These are phyloP conservation scores for Nicotiana tabacum DNA, from an alignment of 257 asterid genomes.

Conservation along the genomic window DNA sequence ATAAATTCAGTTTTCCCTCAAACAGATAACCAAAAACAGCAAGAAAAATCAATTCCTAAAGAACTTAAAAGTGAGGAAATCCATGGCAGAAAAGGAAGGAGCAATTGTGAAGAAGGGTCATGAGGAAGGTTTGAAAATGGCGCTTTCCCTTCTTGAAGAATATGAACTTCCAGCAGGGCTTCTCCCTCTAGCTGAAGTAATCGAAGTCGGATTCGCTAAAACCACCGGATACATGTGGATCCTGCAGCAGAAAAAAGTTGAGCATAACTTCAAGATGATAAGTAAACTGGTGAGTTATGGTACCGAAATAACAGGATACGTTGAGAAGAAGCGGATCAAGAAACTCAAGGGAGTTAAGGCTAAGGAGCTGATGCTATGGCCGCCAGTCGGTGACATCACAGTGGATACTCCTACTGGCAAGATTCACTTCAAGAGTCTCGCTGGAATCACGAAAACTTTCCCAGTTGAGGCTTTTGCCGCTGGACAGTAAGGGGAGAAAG, in stretches of 20 bases:
- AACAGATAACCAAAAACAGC: background rate
- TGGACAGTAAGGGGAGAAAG: conserved; percentile 35
- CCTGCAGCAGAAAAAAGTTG: conserved; percentile 54
- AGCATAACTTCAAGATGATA: conserved; percentile 59
- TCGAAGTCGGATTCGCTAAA: conserved; percentile 67
- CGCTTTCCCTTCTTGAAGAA: conserved; percentile 52
- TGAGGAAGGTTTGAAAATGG: conserved; percentile 55
- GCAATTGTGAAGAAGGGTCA: conserved; percentile 47
- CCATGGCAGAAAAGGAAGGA: conserved; percentile 74
- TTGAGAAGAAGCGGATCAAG: conserved; percentile 67
- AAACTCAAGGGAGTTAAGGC: conserved; percentile 75
- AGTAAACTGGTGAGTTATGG: conserved; percentile 64
- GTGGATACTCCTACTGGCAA: conserved; percentile 50
- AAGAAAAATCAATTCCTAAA: background rate
- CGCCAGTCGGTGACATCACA: conserved; percentile 56
- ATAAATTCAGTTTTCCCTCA: background rate
- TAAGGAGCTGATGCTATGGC: conserved; percentile 69
- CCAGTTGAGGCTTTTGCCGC: conserved; percentile 75
- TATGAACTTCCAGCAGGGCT: conserved; percentile 68
- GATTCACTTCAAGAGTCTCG: conserved; percentile 76
- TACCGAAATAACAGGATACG: conserved; percentile 34
- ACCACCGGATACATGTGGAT: conserved; percentile 75
- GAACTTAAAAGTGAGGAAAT: background rate
- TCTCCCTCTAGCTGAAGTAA: conserved; percentile 60
- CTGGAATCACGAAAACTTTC: conserved; percentile 72